phyloP scores from a whole-genome alignment of 371 early-diverging fungal species.

The Circinella umbellata region DNA sequence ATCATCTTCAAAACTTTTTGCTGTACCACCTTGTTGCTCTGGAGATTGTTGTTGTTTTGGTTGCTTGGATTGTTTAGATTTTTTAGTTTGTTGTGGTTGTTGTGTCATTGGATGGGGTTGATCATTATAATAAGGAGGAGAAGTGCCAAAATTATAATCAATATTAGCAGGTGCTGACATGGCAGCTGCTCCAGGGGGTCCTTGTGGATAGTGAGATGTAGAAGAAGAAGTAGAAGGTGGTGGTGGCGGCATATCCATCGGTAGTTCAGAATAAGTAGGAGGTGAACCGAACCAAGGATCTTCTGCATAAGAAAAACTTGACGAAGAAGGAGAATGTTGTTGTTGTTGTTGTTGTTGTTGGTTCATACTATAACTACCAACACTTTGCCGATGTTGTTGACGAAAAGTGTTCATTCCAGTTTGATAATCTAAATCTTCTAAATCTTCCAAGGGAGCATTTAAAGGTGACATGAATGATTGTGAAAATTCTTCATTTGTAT shows the following conservation, averaged over 20 bases:
- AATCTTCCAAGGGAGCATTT: slow-evolving; percentile 17
- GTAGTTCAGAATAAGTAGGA: not conserved
- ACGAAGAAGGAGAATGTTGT: slow-evolving; percentile 5
- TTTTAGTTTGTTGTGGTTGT: not conserved
- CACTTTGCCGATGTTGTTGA: not conserved
- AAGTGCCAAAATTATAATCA: slow-evolving; percentile 20
- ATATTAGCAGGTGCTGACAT: slow-evolving; percentile 51
- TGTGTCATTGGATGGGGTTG: not conserved
- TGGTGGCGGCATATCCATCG: slow-evolving; percentile 5
- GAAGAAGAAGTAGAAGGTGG: slow-evolving; percentile 5
- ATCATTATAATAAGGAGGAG: not conserved
- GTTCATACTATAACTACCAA: not conserved
- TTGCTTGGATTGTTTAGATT: slow-evolving; percentile 1
- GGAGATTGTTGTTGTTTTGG: slow-evolving; percentile 17
- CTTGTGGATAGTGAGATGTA: slow-evolving; percentile 14
- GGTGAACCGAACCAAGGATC: slow-evolving; percentile 10
- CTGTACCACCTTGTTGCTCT: slow-evolving; percentile 13
- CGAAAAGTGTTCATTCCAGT: slow-evolving; percentile 17
- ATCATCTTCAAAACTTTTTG: slow-evolving; percentile 48
- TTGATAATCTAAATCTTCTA: slow-evolving; percentile 30
- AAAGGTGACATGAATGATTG: slow-evolving; percentile 25
- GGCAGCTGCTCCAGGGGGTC: slow-evolving; percentile 25
- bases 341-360: slow-evolving; percentile 9
- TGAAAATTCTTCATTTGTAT: slow-evolving; percentile 22
- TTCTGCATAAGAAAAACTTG: slow-evolving; percentile 16